Conservation (phyloP, 352 stramenopile species). For the Phytophthora europaea region DNA sequence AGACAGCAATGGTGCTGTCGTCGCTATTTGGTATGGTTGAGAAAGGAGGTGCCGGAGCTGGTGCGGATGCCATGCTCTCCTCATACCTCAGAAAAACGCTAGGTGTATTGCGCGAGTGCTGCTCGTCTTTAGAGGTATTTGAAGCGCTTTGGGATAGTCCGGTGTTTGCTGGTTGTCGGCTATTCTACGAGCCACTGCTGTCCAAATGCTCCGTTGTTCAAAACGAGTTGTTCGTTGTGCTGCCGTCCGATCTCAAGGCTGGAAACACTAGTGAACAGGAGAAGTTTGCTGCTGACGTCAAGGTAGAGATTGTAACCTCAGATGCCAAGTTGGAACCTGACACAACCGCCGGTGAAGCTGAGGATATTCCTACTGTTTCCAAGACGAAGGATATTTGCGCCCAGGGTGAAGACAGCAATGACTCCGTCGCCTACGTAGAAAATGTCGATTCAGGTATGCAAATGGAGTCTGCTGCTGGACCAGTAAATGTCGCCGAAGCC, state of each 20-base stretch:
- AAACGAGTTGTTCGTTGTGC: conserved; percentile 39
- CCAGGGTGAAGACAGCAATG: conserved; percentile 14
- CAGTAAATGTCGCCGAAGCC: background rate
- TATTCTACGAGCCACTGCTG: conserved; percentile 73
- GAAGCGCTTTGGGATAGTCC: conserved; percentile 67
- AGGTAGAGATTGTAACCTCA: conserved; percentile 4
- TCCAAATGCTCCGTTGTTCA: conserved; percentile 46
- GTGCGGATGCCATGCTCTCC: conserved; percentile 38
- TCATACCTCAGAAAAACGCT: conserved; percentile 62
- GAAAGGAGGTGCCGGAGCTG: conserved; percentile 43
- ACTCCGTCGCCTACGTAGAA: conserved; percentile 9
- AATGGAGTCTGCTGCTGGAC: background rate
- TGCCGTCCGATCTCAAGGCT: conserved; percentile 35
- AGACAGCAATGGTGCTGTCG: conserved; percentile 63
- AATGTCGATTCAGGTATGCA: background rate
- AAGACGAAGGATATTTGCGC: conserved; percentile 4
- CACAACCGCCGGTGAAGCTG: background rate
- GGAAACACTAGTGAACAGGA: conserved; percentile 19
- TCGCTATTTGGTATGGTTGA: conserved; percentile 56
- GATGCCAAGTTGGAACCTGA: conserved; percentile 10
- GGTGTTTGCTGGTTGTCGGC: conserved; percentile 62
- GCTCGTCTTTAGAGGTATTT: conserved; percentile 68
- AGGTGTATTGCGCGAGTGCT: conserved; percentile 50
- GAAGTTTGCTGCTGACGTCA: conserved; percentile 2
- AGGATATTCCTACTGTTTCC: background rate